These are phyloP conservation scores for Sphaceloma murrayae DNA, from an alignment of 2,329 filamentous ascomycete species.

Conservation along the genomic window DNA sequence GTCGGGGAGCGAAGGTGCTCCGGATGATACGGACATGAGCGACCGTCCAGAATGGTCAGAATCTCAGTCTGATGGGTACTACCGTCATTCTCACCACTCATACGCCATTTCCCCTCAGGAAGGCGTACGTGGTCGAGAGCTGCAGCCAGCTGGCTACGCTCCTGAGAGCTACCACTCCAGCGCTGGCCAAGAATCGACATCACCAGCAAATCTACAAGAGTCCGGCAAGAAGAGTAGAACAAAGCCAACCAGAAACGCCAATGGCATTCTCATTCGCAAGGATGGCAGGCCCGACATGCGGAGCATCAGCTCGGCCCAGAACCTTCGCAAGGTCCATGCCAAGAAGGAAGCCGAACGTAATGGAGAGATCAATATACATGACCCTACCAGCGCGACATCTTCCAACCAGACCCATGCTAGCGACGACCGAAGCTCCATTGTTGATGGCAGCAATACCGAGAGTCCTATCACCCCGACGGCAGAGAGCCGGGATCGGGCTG, in stretches of 20 bases:
- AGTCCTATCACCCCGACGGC: constrained; percentile 5
- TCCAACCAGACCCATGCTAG: neutral
- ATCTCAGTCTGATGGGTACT: neutral
- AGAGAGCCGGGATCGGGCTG: neutral
- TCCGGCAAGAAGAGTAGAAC: constrained; percentile 39
- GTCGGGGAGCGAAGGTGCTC: constrained; percentile 22
- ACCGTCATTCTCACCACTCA: constrained; percentile 10
- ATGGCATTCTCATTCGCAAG: constrained; percentile 43
- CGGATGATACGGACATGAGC: constrained; percentile 22
- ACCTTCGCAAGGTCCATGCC: constrained; percentile 42
- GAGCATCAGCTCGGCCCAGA: constrained; percentile 43
- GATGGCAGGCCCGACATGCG: constrained; percentile 44
- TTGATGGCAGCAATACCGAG: constrained; percentile 2
- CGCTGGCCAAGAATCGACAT: constrained; percentile 17
- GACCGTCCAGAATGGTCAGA: constrained; percentile 4
- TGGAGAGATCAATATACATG: constrained; percentile 23
- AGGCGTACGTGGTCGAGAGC: constrained; percentile 5
- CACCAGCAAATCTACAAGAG: constrained; percentile 11
- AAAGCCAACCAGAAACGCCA: constrained; percentile 41
- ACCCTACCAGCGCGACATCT: constrained; percentile 1
- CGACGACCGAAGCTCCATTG: constrained; percentile 9
- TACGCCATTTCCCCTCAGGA: constrained; percentile 15
- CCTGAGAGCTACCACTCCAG: constrained; percentile 4
- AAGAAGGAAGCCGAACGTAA: constrained; percentile 36
- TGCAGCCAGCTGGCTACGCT: constrained; percentile 13